A percentile compares a stretch with the other conserved stretches of the same genome.
These are phyloP conservation scores for Byssothecium circinans DNA, from an alignment of 2,329 filamentous ascomycete species.

Conservation along the genomic window DNA sequence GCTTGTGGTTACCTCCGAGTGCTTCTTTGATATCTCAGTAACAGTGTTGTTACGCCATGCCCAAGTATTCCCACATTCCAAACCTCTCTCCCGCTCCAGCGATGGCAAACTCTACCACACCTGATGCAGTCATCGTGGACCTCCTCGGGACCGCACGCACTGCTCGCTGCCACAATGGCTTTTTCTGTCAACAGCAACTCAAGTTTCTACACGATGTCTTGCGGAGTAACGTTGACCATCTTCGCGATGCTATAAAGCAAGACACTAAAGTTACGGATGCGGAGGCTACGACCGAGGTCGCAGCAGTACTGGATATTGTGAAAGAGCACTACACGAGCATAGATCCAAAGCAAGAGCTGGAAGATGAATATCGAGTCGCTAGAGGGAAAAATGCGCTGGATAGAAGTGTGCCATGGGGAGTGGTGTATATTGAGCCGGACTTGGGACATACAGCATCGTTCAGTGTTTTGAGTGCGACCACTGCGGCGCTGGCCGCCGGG, in stretches of 20 bases:
- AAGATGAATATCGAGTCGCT: conserved; percentile 48
- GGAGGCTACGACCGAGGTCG: conserved; percentile 49
- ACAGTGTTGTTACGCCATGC: too few species aligned
- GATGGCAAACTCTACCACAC: conserved; percentile 19
- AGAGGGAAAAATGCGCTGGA: conserved; percentile 44
- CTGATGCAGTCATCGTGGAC: conserved; percentile 26
- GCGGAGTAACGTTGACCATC: conserved; percentile 35
- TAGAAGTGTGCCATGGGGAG: conserved; percentile 42
- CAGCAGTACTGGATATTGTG: conserved; percentile 45
- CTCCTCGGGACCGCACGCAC: conserved; percentile 50
- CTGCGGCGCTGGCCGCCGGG: conserved; percentile 53
- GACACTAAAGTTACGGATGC: conserved; percentile 41
- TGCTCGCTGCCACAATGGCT: conserved; percentile 49
- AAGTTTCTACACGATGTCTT: conserved; percentile 47
- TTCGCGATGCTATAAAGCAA: conserved; percentile 46
- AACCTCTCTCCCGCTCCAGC: too few species aligned
- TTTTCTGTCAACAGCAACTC: conserved; percentile 52
- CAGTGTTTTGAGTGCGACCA: conserved; percentile 48
- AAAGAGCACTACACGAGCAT: conserved; percentile 46
- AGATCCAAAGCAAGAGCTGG: conserved; percentile 42
- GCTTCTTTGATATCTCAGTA: neutral
- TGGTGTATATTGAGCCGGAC: conserved; percentile 54
- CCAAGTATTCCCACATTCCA: neutral
- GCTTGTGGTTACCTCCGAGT: neutral
- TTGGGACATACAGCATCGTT: conserved; percentile 53